Evolutionary conservation across 306 rosid species (phyloP), one percentile per base, ranked within the genome.

Genomic region (Datisca glomerata): DNA sequence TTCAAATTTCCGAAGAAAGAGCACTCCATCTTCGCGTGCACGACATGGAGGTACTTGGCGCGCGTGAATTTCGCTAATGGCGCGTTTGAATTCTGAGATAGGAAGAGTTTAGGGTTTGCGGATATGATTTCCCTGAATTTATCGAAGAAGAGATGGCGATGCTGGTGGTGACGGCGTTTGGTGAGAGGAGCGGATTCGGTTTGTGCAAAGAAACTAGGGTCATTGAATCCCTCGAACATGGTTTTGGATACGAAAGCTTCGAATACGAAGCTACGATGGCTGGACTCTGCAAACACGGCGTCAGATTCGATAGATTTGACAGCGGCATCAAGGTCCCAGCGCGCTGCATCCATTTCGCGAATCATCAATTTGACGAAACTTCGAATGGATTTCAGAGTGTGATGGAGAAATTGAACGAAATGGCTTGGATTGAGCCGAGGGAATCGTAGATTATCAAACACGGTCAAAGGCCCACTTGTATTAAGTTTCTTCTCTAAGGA

Each of bases 11-110:
- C 95, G 52, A 83, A 89, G 4, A 89, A 61, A 11, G 95, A 83
- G 36, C 95, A 83, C 57, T 89, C 97, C 95, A 89, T 89, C 47
- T 87, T 87, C 17, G 94, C 87, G 28, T 87, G 94, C 28, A 82
- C 78, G 10, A 79, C 56, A 20, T 80, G 80, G 24, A 72, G 65
- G 41, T 79, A 87, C 72, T 87, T 87, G 34, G 73, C 45, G 42
- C 80, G 70, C 0, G 71, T 24, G 59, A 87, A 78, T 40, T 45
- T 72, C n/a, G n/a, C n/a, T n/a, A n/a, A n/a, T n/a, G n/a, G n/a
- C n/a, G n/a, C n/a, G n/a, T n/a, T n/a, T n/a, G n/a, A 0, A 25
- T 25, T 25, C 8, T 25, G 31, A 72, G 54, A 21, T 79, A 79
- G 53, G 25, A 63, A 60, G 5, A 57, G 53, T 23, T 61, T 79